A percentile compares a stretch with the other conserved stretches of the same genome.
phyloP scores from a whole-genome alignment of 179 eudicot genomes.

The Beta macrorhiza region DNA sequence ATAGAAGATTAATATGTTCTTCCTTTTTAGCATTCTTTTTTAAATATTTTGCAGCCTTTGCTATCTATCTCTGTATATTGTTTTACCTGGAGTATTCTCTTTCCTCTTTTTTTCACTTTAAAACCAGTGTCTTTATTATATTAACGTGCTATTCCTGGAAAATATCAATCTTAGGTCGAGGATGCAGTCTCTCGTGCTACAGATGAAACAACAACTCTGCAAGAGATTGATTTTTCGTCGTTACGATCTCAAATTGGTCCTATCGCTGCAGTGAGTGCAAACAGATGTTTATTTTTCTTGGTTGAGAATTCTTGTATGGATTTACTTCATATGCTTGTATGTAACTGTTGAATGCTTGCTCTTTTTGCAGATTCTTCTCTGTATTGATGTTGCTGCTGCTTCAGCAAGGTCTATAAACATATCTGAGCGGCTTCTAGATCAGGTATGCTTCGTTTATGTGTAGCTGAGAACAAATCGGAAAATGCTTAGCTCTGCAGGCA shows the following conservation, averaged over 20 bases:
- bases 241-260: slow-evolving; percentile 85
- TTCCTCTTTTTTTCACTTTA: not conserved
- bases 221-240: slow-evolving; percentile 78
- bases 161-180: slow-evolving; percentile 55
- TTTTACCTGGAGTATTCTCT: not conserved
- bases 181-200: slow-evolving; percentile 89
- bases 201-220: slow-evolving; percentile 60
- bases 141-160: not conserved
- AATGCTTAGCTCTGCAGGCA: not conserved
- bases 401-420: slow-evolving; percentile 63
- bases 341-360: slow-evolving; percentile 2
- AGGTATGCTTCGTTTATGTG: slow-evolving; percentile 44
- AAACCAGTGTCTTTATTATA: not conserved
- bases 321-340: slow-evolving; percentile 1
- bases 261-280: slow-evolving; percentile 69
- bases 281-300: slow-evolving; percentile 1
- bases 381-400: slow-evolving; percentile 88
- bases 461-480: not conserved
- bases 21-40: not conserved
- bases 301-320: slow-evolving; percentile 1
- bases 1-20: not conserved
- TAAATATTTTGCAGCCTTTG: not conserved
- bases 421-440: slow-evolving; percentile 76
- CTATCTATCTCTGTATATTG: not conserved
- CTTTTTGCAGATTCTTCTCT: slow-evolving; percentile 69